phyloP scores from a whole-genome alignment of 2,329 filamentous ascomycete genomes.

The Coniochaeta sp. region DNA sequence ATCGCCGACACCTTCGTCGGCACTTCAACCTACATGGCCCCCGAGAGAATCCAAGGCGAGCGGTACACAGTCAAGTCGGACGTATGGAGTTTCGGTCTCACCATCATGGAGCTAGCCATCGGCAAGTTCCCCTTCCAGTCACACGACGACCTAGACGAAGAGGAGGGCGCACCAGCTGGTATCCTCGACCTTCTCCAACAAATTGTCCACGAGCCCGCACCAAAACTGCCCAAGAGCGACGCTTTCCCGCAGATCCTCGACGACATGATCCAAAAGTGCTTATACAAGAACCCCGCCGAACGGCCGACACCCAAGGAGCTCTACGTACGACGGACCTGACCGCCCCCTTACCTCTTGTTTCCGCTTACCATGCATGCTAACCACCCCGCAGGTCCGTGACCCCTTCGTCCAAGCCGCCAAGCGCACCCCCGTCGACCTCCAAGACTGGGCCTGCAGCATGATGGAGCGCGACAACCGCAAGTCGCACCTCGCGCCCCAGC shows the following conservation, averaged over 20 bases:
- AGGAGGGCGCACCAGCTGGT: slow-evolving; percentile 78
- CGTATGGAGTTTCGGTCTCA: slow-evolving; percentile 95
- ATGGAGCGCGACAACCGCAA: slow-evolving; percentile 95
- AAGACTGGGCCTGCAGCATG: slow-evolving; percentile 87
- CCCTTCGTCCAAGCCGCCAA: slow-evolving; percentile 95
- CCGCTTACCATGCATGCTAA: slow-evolving; percentile 18
- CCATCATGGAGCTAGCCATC: slow-evolving; percentile 95
- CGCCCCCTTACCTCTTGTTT: not conserved
- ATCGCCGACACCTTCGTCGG: slow-evolving; percentile 98
- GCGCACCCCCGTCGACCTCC: slow-evolving; percentile 87
- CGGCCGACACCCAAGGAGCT: slow-evolving; percentile 90
- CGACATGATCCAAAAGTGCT: slow-evolving; percentile 94
- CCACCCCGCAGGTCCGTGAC: slow-evolving; percentile 65
- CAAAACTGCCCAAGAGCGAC: slow-evolving; percentile 90
- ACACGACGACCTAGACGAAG: slow-evolving; percentile 63
- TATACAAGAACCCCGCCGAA: slow-evolving; percentile 82
- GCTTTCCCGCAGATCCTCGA: slow-evolving; percentile 93
- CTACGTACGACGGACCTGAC: slow-evolving; percentile 55
- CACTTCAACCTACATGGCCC: slow-evolving; percentile 98
- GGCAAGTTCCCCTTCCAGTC: slow-evolving; percentile 92
- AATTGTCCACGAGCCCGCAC: slow-evolving; percentile 93
- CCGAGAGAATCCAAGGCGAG: slow-evolving; percentile 93
- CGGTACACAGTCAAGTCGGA: slow-evolving; percentile 98
- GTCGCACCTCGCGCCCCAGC: slow-evolving; percentile 78
- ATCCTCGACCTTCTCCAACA: slow-evolving; percentile 94